Conservation (phyloP, 2,329 filamentous ascomycete species). For the Monascus ruber region DNA sequence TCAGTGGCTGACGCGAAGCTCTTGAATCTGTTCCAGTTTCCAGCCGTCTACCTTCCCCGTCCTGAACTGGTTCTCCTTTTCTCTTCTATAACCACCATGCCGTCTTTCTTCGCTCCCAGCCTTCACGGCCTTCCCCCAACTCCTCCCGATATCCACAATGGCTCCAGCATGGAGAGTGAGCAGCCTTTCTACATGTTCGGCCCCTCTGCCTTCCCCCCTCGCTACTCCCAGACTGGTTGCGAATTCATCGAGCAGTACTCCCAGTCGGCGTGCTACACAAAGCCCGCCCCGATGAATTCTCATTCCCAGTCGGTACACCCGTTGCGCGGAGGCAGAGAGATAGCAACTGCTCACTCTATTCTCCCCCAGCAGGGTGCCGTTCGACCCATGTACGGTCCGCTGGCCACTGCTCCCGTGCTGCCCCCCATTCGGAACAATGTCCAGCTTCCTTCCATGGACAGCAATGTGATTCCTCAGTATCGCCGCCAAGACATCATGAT, state of each 20-base stretch:
- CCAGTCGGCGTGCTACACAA: slow-evolving; percentile 31
- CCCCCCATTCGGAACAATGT: slow-evolving; percentile 31
- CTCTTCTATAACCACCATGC: slow-evolving; percentile 20
- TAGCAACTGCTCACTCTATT: slow-evolving; percentile 13
- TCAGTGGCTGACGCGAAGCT: slow-evolving; percentile 12
- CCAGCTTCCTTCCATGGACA: slow-evolving; percentile 31
- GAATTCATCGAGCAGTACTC: slow-evolving; percentile 37
- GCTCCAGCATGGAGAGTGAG: slow-evolving; percentile 27
- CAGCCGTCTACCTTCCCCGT: slow-evolving; percentile 25
- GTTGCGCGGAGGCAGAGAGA: slow-evolving; percentile 23
- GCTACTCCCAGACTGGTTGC: slow-evolving; percentile 32
- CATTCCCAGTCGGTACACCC: slow-evolving; percentile 19
- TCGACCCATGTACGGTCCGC: slow-evolving; percentile 25
- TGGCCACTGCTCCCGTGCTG: slow-evolving; percentile 23
- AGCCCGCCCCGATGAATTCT: slow-evolving; percentile 22
- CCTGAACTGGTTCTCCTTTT: slow-evolving; percentile 19
- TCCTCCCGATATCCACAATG: slow-evolving; percentile 28
- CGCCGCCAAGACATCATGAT: slow-evolving; percentile 28
- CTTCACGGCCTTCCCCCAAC: slow-evolving; percentile 32
- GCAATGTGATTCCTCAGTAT: slow-evolving; percentile 30
- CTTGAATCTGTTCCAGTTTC: slow-evolving; percentile 7
- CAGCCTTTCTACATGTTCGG: slow-evolving; percentile 28
- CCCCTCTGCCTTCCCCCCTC: slow-evolving; percentile 28
- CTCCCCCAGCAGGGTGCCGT: slow-evolving; percentile 13
- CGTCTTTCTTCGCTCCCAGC: slow-evolving; percentile 32